Percentiles rank a stretch among this genome's conserved stretches.
These are phyloP conservation scores for Barnettozyma hawaiiensis DNA, from an alignment of 1,139 yeast genomes.

Conservation along the genomic window DNA sequence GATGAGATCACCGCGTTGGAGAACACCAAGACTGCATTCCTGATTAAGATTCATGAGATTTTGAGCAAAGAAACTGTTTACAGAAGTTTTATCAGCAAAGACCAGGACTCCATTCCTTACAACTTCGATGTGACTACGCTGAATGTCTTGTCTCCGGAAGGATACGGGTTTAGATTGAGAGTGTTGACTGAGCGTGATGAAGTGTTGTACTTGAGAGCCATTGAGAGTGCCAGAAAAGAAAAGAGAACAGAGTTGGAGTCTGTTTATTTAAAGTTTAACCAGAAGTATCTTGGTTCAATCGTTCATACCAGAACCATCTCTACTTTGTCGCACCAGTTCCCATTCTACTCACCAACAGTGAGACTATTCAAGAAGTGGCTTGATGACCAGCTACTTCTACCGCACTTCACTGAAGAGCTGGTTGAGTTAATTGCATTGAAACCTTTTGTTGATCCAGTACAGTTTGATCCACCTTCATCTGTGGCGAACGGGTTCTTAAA, in stretches of 20 bases:
- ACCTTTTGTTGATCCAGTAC: conserved; percentile 83
- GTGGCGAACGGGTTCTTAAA: conserved; percentile 78
- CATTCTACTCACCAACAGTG: conserved; percentile 72
- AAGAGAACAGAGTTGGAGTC: conserved; percentile 56
- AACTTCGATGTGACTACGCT: conserved; percentile 54
- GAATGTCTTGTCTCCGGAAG: conserved; percentile 75
- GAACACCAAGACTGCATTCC: conserved; percentile 83
- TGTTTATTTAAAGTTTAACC: conserved; percentile 59
- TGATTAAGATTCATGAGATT: conserved; percentile 63
- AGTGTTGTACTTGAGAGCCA: conserved; percentile 62
- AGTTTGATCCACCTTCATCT: conserved; percentile 74
- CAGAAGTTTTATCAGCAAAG: conserved; percentile 53
- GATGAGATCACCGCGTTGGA: conserved; percentile 83
- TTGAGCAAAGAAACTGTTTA: conserved; percentile 49
- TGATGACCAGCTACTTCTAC: conserved; percentile 60
- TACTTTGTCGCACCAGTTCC: conserved; percentile 66
- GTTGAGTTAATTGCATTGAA: conserved; percentile 77
- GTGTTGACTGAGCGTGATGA: conserved; percentile 82
- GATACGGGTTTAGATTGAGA: conserved; percentile 73
- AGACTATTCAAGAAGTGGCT: conserved; percentile 87
- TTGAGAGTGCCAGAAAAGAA: conserved; percentile 52
- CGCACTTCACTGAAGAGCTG: conserved; percentile 70
- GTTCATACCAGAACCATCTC: conserved; percentile 78
- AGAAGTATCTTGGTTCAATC: conserved; percentile 61
- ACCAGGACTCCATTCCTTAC: conserved; percentile 56